These are phyloP conservation scores for Puccinia novopanici DNA, from an alignment of 1,284 basidiomycete genomes.

Conservation along the genomic window DNA sequence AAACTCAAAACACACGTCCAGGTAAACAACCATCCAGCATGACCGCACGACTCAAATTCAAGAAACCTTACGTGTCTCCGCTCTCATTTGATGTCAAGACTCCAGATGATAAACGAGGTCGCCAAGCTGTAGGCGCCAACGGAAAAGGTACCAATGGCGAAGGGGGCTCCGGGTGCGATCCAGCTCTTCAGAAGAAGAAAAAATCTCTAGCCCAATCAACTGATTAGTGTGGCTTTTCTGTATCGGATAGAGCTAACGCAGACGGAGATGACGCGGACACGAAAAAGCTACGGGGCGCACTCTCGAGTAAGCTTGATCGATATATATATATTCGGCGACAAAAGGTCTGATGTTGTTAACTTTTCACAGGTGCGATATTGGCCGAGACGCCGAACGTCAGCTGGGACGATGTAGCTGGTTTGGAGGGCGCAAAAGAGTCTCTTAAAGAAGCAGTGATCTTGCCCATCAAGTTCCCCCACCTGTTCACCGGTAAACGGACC, in stretches of 20 bases:
- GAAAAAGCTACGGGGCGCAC: conserved; percentile 87
- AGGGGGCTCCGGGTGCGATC: conserved; percentile 64
- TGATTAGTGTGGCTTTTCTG: conserved; percentile 7
- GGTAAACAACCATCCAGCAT: not conserved
- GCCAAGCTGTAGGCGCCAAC: conserved; percentile 76
- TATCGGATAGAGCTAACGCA: conserved; percentile 63
- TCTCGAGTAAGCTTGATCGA: conserved; percentile 64
- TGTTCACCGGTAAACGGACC: conserved; percentile 96
- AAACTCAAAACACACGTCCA: conserved; percentile 72
- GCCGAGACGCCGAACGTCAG: conserved; percentile 92
- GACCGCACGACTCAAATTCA: not conserved
- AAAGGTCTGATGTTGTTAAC: not conserved
- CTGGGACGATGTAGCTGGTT: conserved; percentile 97
- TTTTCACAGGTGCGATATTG: conserved; percentile 71
- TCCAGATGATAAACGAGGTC: conserved; percentile 70
- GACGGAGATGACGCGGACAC: conserved; percentile 85
- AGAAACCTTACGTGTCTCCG: conserved; percentile 1
- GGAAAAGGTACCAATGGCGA: conserved; percentile 67
- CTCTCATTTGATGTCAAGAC: conserved; percentile 58
- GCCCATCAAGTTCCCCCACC: conserved; percentile 96
- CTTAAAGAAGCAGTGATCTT: conserved; percentile 98
- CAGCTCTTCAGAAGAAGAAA: conserved; percentile 12
- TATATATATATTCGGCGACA: not conserved
- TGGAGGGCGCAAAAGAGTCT: conserved; percentile 90
- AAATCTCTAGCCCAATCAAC: not conserved